Percentiles rank a stretch among this genome's conserved stretches.
Evolutionary conservation across 2,329 filamentous ascomycete species (phyloP).

Genomic region (Colletotrichum spaethianum): DNA sequence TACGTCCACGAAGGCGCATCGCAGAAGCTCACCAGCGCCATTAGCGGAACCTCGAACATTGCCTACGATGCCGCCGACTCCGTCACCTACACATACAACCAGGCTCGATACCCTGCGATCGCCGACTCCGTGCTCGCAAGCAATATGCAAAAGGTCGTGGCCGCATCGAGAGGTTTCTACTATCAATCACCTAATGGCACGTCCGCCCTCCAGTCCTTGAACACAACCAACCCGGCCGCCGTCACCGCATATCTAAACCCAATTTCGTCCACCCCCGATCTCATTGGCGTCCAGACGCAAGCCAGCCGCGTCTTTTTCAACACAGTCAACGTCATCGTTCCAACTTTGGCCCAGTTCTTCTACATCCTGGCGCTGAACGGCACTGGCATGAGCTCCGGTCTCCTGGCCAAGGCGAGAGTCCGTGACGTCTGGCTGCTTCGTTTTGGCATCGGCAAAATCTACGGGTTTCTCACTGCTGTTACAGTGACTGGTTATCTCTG

Average conservation of each 20-base stretch:
- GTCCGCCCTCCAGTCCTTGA: constrained; percentile 36
- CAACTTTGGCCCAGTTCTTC: constrained; percentile 52
- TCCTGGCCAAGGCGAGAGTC: constrained; percentile 40
- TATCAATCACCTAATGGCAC: constrained; percentile 46
- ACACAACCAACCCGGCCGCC: constrained; percentile 45
- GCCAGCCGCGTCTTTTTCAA: constrained; percentile 53
- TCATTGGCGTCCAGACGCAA: constrained; percentile 53
- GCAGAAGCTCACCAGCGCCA: constrained; percentile 47
- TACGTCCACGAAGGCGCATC: constrained; percentile 52
- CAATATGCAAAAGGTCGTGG: constrained; percentile 49
- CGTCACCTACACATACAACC: constrained; percentile 54
- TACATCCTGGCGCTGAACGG: constrained; percentile 43
- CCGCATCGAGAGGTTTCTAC: constrained; percentile 45
- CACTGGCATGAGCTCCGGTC: constrained; percentile 13
- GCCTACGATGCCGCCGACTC: constrained; percentile 51
- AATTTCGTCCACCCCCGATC: constrained; percentile 46
- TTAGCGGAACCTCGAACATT: constrained; percentile 45
- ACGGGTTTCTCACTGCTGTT: constrained; percentile 54
- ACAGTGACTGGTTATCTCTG: constrained; percentile 58
- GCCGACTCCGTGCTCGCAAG: constrained; percentile 47
- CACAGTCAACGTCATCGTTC: constrained; percentile 56
- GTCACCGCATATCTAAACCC: constrained; percentile 53
- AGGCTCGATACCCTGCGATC: constrained; percentile 52
- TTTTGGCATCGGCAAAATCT: constrained; percentile 48
- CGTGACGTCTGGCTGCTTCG: constrained; percentile 47